phyloP scores from a whole-genome alignment of 768 basidiomycete species.

The Tulasnella calospora region DNA sequence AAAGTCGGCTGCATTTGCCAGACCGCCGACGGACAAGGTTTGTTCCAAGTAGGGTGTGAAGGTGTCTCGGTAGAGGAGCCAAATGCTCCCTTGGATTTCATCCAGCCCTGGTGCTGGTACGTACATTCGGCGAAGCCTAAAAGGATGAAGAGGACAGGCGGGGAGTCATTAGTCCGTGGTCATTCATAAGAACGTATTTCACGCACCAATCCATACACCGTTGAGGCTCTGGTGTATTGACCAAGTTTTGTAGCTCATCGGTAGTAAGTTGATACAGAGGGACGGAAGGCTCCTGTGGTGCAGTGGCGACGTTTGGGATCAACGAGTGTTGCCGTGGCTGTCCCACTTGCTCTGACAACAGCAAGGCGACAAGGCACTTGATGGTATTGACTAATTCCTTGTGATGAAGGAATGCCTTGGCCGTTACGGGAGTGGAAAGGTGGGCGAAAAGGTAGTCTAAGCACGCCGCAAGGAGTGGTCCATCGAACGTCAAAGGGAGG shows the following conservation, averaged over 20 bases:
- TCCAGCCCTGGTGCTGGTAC: constrained; percentile 68
- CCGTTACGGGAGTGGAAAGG: constrained; percentile 67
- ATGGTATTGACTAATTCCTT: constrained; percentile 65
- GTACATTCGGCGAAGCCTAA: constrained; percentile 91
- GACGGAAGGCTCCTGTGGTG: constrained; percentile 35
- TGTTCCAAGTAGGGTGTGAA: constrained; percentile 59
- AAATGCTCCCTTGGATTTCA: constrained; percentile 90
- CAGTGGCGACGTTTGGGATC: constrained; percentile 41
- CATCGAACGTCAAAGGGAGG: constrained; percentile 68
- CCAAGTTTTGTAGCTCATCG: constrained; percentile 60
- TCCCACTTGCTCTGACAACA: constrained; percentile 67
- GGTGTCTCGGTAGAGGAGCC: constrained; percentile 85
- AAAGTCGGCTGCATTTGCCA: constrained; percentile 79
- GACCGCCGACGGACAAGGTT: constrained; percentile 35
- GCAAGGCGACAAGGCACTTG: constrained; percentile 59
- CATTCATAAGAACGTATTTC: not conserved
- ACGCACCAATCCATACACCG: constrained; percentile 77
- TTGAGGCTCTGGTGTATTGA: constrained; percentile 63
- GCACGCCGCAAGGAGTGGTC: constrained; percentile 61
- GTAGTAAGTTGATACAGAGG: constrained; percentile 55
- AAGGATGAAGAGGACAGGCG: not conserved
- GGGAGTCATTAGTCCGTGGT: not conserved
- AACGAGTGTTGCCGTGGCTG: constrained; percentile 62
- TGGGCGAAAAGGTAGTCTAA: constrained; percentile 72
- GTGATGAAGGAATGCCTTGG: constrained; percentile 70